A percentile compares a stretch with the other conserved stretches of the same genome.
Evolutionary conservation across 257 asterid genomes (phyloP).

Genomic region (Lycium ferocissimum): DNA sequence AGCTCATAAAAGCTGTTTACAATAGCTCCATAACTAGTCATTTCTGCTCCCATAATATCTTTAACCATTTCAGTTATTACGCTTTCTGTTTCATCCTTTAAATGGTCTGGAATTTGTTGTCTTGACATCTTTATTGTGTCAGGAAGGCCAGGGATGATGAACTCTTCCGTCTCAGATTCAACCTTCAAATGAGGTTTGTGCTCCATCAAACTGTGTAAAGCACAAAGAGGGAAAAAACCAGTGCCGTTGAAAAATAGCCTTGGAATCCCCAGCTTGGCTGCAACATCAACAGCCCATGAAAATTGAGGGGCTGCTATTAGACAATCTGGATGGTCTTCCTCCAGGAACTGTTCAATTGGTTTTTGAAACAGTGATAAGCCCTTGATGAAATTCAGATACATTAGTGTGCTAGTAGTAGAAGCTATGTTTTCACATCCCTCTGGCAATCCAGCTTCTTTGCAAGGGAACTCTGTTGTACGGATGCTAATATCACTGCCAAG

Average conservation of each 20-base stretch:
- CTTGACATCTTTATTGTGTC: slow-evolving; percentile 35
- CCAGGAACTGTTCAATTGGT: slow-evolving; percentile 38
- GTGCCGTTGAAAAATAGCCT: slow-evolving; percentile 41
- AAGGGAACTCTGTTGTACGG: slow-evolving; percentile 40
- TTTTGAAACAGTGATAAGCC: slow-evolving; percentile 30
- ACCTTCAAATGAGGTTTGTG: slow-evolving; percentile 39
- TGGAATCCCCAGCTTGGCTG: slow-evolving; percentile 38
- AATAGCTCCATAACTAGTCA: slow-evolving; percentile 49
- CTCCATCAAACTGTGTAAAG: slow-evolving; percentile 14
- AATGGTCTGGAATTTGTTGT: slow-evolving; percentile 35
- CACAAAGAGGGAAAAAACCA: slow-evolving; percentile 40
- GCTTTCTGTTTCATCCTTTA: slow-evolving; percentile 19
- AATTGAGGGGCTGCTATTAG: slow-evolving; percentile 37
- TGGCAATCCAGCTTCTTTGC: slow-evolving; percentile 42
- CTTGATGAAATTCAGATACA: slow-evolving; percentile 35
- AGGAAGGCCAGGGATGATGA: slow-evolving; percentile 45
- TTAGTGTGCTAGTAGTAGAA: slow-evolving; percentile 37
- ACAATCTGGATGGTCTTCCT: slow-evolving; percentile 42
- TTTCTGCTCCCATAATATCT: slow-evolving; percentile 39
- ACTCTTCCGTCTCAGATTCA: slow-evolving; percentile 43
- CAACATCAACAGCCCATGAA: slow-evolving; percentile 43
- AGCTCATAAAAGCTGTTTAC: slow-evolving; percentile 58
- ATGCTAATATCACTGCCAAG: slow-evolving; percentile 35
- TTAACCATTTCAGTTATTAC: slow-evolving; percentile 1
- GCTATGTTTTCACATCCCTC: slow-evolving; percentile 50